Percentiles rank a stretch among this genome's conserved stretches.
Evolutionary conservation across 163 green algal species (phyloP).

Genomic region (Chlamydomonas reinhardtii): DNA sequence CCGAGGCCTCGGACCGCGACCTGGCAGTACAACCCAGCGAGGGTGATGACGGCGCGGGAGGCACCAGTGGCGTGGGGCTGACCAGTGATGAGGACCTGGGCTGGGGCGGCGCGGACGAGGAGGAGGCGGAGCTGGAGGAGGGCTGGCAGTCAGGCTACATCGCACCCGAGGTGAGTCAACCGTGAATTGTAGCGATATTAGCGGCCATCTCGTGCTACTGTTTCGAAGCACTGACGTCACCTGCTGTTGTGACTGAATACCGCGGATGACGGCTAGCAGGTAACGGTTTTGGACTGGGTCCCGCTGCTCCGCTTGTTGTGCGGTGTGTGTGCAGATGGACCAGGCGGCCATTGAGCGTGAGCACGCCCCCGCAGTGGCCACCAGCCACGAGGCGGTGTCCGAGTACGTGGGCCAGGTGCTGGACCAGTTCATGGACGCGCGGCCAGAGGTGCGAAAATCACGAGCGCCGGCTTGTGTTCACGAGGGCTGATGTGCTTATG

Average conservation of each 20-base stretch:
- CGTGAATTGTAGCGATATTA: not conserved
- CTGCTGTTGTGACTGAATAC: too few relatives aligned
- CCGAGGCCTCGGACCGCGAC: slow-evolving; percentile 33
- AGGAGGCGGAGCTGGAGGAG: slow-evolving; percentile 35
- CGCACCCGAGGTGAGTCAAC: slow-evolving; percentile 16
- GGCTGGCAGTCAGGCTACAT: slow-evolving; percentile 40
- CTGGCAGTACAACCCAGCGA: not conserved
- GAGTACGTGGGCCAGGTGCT: slow-evolving; percentile 38
- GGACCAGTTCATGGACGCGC: slow-evolving; percentile 36
- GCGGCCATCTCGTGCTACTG: too few relatives aligned
- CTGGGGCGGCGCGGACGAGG: slow-evolving; percentile 25
- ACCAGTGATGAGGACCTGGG: slow-evolving; percentile 40
- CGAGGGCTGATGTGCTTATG: too few relatives aligned
- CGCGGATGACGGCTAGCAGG: too few relatives aligned
- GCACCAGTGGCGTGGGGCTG: slow-evolving; percentile 9
- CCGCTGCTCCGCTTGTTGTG: too few relatives aligned
- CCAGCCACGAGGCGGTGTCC: slow-evolving; percentile 1
- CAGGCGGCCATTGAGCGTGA: slow-evolving; percentile 41
- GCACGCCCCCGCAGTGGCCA: slow-evolving; percentile 27
- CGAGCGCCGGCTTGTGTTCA: too few relatives aligned
- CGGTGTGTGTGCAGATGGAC: slow-evolving; percentile 34
- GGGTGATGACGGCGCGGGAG: not conserved
- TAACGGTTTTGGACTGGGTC: too few relatives aligned
- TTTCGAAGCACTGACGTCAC: too few relatives aligned
- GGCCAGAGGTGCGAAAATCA: slow-evolving; percentile 37